These are phyloP conservation scores for Prosopis cineraria DNA, from an alignment of 306 rosid species.

Conservation along the genomic window DNA sequence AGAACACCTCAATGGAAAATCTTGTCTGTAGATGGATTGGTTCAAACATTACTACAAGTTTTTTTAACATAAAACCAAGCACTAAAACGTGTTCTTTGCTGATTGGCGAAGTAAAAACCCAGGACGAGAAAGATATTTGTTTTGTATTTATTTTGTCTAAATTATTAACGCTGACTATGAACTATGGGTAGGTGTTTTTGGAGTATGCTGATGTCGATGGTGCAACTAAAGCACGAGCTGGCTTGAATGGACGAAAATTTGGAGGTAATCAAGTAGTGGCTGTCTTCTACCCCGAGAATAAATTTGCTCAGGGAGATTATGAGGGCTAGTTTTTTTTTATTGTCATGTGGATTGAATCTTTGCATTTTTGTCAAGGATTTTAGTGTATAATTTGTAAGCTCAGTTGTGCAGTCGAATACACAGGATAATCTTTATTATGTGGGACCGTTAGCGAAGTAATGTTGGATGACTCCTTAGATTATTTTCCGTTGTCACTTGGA, in stretches of 20 bases:
- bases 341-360: conserved; percentile 24
- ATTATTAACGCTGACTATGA: neutral
- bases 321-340: conserved; percentile 51
- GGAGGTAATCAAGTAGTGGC: conserved; percentile 88
- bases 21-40: neutral
- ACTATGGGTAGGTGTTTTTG: conserved; percentile 78
- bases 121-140: neutral
- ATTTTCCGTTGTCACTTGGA: neutral
- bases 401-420: conserved; percentile 14
- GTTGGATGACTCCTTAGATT: conserved; percentile 27
- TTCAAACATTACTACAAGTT: neutral
- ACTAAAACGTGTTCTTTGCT: neutral
- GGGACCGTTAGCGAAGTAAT: neutral
- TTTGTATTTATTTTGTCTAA: neutral
- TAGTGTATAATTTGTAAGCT: conserved; percentile 23
- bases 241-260: conserved; percentile 85
- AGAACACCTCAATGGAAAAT: neutral
- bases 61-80: neutral
- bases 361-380: conserved; percentile 26
- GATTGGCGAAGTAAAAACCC: neutral
- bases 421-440: conserved; percentile 1
- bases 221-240: conserved; percentile 81
- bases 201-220: conserved; percentile 88
- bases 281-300: conserved; percentile 77
- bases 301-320: conserved; percentile 83